Percentiles rank a stretch among this genome's conserved stretches.
Conservation (phyloP, 768 basidiomycete genomes). For the Russula virescens region DNA sequence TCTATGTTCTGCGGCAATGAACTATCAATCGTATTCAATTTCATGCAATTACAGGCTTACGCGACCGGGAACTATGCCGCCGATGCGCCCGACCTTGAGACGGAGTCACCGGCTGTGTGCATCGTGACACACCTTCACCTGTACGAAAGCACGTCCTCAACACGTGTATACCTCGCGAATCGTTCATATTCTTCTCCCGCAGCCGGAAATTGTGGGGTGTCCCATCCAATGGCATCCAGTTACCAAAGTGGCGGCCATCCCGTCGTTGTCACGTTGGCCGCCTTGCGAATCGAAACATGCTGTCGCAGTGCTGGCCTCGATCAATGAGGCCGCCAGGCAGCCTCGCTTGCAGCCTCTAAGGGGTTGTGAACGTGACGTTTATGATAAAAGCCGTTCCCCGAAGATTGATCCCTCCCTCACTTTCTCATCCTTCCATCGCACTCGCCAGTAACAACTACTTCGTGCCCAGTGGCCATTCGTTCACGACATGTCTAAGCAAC, state of each 20-base stretch:
- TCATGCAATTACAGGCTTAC: not conserved
- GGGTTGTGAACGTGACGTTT: not conserved
- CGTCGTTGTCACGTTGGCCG: constrained; percentile 1
- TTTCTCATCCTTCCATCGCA: constrained; percentile 7
- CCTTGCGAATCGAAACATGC: constrained; percentile 15
- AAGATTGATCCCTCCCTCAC: constrained; percentile 10
- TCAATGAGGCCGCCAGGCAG: constrained; percentile 23
- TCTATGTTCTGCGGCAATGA: not conserved
- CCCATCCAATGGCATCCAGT: not conserved
- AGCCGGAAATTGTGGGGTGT: not conserved
- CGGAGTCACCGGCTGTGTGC: not conserved
- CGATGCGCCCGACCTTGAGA: not conserved
- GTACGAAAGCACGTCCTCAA: constrained; percentile 12
- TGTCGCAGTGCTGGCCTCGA: constrained; percentile 20
- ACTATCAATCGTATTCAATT: not conserved
- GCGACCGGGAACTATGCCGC: not conserved
- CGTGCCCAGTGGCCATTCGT: not conserved
- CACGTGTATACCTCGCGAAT: constrained; percentile 20
- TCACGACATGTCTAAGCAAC: constrained; percentile 18
- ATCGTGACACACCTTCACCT: constrained; percentile 11
- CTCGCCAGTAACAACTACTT: not conserved
- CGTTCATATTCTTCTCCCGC: not conserved
- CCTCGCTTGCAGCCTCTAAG: constrained; percentile 15
- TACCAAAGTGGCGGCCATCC: not conserved
- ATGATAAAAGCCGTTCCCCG: constrained; percentile 18